Conservation (phyloP, 1,284 basidiomycete species). For the Kalmanozyma brasiliensis region DNA sequence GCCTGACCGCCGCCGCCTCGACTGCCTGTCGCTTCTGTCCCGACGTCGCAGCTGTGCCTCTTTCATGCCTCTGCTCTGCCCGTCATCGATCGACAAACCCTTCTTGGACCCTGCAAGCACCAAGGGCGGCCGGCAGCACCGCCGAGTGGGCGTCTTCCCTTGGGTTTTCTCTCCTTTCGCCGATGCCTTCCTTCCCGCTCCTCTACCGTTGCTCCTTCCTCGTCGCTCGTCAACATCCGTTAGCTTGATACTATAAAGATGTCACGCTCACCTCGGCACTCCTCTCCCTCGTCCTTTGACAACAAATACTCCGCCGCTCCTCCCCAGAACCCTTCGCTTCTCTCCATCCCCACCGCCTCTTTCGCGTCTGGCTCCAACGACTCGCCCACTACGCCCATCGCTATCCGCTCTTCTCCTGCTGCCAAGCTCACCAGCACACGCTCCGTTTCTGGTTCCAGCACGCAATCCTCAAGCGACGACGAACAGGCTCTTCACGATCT, state of each 20-base stretch:
- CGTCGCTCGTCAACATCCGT: background rate
- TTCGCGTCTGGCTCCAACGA: background rate
- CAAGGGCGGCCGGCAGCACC: conserved; percentile 1
- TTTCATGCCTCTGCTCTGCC: background rate
- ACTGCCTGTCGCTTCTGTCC: too few species aligned
- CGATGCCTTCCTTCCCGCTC: too few species aligned
- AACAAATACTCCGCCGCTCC: background rate
- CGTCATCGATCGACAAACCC: background rate
- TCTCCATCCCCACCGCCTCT: conserved; percentile 20
- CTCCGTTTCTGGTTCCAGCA: conserved; percentile 5
- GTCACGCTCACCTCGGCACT: conserved; percentile 7
- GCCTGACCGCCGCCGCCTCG: too few species aligned
- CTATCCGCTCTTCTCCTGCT: background rate
- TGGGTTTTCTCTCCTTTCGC: too few species aligned
- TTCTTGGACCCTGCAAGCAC: background rate
- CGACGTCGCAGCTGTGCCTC: background rate
- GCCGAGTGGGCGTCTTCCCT: background rate
- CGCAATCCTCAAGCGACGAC: conserved; percentile 6
- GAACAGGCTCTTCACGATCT: conserved; percentile 26
- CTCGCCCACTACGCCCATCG: conserved; percentile 36
- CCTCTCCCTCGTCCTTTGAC: conserved; percentile 1
- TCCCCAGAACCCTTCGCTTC: conserved; percentile 10
- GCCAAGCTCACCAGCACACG: conserved; percentile 5
- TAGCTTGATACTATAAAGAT: conserved; percentile 7
- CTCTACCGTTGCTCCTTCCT: too few species aligned